A percentile compares a stretch with the other conserved stretches of the same genome.
Conservation (phyloP, 495 filamentous ascomycete species). For the Echria macrotheca region DNA sequence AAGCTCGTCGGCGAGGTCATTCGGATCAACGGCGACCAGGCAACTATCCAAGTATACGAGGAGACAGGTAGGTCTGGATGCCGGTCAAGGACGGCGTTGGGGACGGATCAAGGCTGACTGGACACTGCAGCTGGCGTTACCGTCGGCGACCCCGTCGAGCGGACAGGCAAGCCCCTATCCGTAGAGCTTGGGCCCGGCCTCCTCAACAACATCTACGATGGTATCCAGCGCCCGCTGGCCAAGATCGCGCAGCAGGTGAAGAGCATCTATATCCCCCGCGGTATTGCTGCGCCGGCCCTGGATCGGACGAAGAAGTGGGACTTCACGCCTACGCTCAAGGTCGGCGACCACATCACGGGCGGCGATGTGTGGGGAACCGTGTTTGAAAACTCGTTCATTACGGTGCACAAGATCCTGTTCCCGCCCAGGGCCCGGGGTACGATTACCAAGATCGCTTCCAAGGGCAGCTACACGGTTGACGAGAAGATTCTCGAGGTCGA, state of each 20-base stretch:
- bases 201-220: slow-evolving; percentile 99
- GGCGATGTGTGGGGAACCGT: slow-evolving; percentile 93
- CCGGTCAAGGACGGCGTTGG: too few relatives aligned
- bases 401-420: slow-evolving; percentile 92
- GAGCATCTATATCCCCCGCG: slow-evolving; percentile 95
- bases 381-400: slow-evolving; percentile 91
- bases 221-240: slow-evolving; percentile 91
- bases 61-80: slow-evolving; percentile 94
- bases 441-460: slow-evolving; percentile 81
- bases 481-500: slow-evolving; percentile 95
- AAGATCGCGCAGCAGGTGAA: slow-evolving; percentile 69
- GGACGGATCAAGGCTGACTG: too few relatives aligned
- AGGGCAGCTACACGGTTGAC: slow-evolving; percentile 89
- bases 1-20: slow-evolving; percentile 94
- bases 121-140: slow-evolving; percentile 83
- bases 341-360: slow-evolving; percentile 93
- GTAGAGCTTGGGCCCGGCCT: slow-evolving; percentile 96
- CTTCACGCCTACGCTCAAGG: slow-evolving; percentile 83
- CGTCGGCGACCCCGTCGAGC: slow-evolving; percentile 85
- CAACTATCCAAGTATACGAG: slow-evolving; percentile 97
- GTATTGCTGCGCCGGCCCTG: slow-evolving; percentile 82
- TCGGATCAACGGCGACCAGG: slow-evolving; percentile 90
- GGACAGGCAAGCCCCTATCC: slow-evolving; percentile 91
- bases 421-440: slow-evolving; percentile 85
- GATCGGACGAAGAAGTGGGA: slow-evolving; percentile 91